These are phyloP conservation scores for Chrysosporium keratinophilum DNA, from an alignment of 2,329 filamentous ascomycete genomes.

Conservation along the genomic window DNA sequence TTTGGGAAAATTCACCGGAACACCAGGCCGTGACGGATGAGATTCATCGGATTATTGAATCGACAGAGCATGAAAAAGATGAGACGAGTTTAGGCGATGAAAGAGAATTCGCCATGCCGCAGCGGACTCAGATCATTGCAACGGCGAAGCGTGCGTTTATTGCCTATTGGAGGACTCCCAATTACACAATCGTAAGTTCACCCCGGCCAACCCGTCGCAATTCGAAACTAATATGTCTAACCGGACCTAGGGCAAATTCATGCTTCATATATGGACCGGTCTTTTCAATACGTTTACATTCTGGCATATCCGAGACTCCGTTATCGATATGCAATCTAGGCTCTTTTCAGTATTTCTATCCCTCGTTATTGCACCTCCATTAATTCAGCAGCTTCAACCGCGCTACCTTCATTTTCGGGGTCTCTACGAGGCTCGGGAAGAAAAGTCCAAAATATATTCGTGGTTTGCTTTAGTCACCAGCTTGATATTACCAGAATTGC, in stretches of 20 bases:
- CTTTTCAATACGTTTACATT: slow-evolving; percentile 64
- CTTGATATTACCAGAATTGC: slow-evolving; percentile 57
- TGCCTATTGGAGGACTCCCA: slow-evolving; percentile 55
- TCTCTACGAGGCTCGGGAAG: slow-evolving; percentile 62
- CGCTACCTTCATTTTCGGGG: slow-evolving; percentile 55
- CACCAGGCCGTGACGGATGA: slow-evolving; percentile 40
- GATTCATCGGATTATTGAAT: slow-evolving; percentile 43
- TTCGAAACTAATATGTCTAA: slow-evolving; percentile 16
- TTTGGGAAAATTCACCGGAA: slow-evolving; percentile 48
- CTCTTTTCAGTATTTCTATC: slow-evolving; percentile 71
- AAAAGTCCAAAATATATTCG: slow-evolving; percentile 68
- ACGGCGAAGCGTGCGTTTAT: slow-evolving; percentile 51
- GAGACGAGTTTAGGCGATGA: slow-evolving; percentile 38
- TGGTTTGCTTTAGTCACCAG: slow-evolving; percentile 62
- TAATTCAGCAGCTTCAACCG: slow-evolving; percentile 69
- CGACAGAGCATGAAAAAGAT: slow-evolving; percentile 34
- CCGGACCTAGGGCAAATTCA: slow-evolving; percentile 45
- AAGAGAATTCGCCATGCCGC: slow-evolving; percentile 54
- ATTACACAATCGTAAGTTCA: slow-evolving; percentile 42
- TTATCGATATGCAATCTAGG: slow-evolving; percentile 57
- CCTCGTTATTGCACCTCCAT: slow-evolving; percentile 60
- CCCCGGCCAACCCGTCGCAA: neutral
- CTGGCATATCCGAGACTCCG: slow-evolving; percentile 48
- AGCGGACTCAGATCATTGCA: slow-evolving; percentile 43
- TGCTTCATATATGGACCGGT: slow-evolving; percentile 52